A percentile compares a stretch with the other conserved stretches of the same genome.
phyloP scores from a whole-genome alignment of 164 flowering plant genomes.

The Nymphaea colorata region DNA sequence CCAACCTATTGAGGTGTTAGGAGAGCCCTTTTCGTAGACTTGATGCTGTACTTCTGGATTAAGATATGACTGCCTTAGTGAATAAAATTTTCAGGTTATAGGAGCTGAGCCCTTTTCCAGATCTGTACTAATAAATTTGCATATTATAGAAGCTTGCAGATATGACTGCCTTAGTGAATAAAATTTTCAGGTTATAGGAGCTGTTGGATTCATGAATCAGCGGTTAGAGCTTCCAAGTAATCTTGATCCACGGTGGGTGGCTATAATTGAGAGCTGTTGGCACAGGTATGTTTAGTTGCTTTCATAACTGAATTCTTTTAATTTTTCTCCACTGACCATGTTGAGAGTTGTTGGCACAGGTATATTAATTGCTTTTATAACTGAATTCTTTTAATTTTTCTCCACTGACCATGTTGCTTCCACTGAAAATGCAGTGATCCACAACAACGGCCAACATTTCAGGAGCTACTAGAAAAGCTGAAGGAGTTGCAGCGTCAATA shows the following conservation, averaged over 20 bases:
- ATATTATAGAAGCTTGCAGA: not conserved
- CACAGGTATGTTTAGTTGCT: conserved; percentile 34
- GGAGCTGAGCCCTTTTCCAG: no score
- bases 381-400: not conserved
- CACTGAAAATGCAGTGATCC: conserved; percentile 46
- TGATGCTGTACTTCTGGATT: no score
- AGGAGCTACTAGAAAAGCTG: conserved; percentile 62
- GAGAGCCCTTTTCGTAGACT: no score
- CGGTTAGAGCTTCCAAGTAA: conserved; percentile 84
- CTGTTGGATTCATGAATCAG: conserved; percentile 95
- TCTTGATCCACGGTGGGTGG: conserved; percentile 64
- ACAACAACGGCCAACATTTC: conserved; percentile 58
- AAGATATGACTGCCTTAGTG: no score
- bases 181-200: conserved; percentile 70
- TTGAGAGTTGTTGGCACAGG: conserved; percentile 96
- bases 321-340: not conserved
- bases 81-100: no score
- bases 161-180: not conserved
- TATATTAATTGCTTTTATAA: conserved; percentile 8
- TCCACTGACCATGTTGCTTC: not conserved
- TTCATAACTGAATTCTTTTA: not conserved
- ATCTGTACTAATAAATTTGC: no score
- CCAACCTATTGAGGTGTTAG: no score
- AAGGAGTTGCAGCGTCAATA: conserved; percentile 59
- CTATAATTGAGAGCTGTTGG: conserved; percentile 92